phyloP scores from a whole-genome alignment of 2,329 filamentous ascomycete genomes.

The Exophiala viscosa region DNA sequence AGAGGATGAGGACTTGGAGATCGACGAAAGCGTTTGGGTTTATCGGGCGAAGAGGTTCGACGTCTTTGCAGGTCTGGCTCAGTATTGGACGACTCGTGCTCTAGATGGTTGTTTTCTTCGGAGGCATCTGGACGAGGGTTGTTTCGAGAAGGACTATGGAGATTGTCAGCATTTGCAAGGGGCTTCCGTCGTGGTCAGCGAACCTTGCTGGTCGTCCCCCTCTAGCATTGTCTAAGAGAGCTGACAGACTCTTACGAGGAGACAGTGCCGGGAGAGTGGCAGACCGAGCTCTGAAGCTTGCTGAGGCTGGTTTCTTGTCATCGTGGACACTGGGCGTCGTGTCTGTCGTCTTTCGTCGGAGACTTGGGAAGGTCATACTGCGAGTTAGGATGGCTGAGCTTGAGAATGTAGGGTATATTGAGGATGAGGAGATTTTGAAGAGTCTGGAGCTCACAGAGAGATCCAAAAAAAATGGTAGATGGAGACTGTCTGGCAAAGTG shows the following conservation, averaged over 20 bases:
- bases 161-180: not conserved
- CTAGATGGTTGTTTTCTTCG: slow-evolving; percentile 9
- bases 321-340: not conserved
- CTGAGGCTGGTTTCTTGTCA: slow-evolving; percentile 4
- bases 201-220: slow-evolving; percentile 10
- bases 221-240: slow-evolving; percentile 11
- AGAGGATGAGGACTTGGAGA: slow-evolving; percentile 20
- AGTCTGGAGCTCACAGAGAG: not conserved
- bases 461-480: not conserved
- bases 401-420: not conserved
- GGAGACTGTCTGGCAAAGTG: not conserved
- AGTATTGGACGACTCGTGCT: slow-evolving; percentile 8
- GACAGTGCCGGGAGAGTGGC: slow-evolving; percentile 8
- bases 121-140: slow-evolving; percentile 3
- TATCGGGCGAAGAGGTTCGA: not conserved
- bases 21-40: slow-evolving; percentile 8
- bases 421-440: not conserved
- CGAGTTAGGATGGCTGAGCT: not conserved
- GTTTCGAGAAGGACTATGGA: not conserved
- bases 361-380: slow-evolving; percentile 19
- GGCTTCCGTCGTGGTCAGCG: not conserved
- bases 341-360: slow-evolving; percentile 10
- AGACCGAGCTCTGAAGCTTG: slow-evolving; percentile 5
- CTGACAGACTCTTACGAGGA: slow-evolving; percentile 17
- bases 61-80: slow-evolving; percentile 2